These are phyloP conservation scores for Corrigiola litoralis DNA, from an alignment of 179 eudicot genomes.

Conservation along the genomic window DNA sequence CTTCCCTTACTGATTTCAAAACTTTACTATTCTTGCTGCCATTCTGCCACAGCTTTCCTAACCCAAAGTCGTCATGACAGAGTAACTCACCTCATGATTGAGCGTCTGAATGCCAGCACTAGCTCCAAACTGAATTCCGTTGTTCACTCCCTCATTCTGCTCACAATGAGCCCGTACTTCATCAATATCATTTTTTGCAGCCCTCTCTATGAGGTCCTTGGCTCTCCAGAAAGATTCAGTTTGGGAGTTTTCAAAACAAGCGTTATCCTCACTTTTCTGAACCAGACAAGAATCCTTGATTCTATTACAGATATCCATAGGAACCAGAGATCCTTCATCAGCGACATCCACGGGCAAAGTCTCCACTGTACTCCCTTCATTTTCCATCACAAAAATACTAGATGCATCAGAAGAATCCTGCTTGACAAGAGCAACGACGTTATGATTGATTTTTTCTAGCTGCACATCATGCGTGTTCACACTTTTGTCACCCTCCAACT, in stretches of 20 bases:
- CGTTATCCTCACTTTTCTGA: constrained; percentile 18
- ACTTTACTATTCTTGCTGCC: constrained; percentile 27
- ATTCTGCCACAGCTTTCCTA: constrained; percentile 23
- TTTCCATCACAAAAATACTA: constrained; percentile 2
- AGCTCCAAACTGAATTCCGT: constrained; percentile 18
- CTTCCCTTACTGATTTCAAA: constrained; percentile 39
- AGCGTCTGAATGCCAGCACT: constrained; percentile 19
- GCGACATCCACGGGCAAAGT: background rate
- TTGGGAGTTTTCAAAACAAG: constrained; percentile 19
- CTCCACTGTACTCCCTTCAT: constrained; percentile 8
- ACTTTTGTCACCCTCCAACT: constrained; percentile 16
- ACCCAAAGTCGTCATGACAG: constrained; percentile 34
- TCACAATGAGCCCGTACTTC: constrained; percentile 23
- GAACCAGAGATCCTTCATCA: constrained; percentile 15
- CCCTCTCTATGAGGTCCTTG: constrained; percentile 27
- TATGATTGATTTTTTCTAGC: constrained; percentile 1
- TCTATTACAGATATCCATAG: constrained; percentile 29
- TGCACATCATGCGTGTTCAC: constrained; percentile 8
- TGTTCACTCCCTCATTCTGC: constrained; percentile 16
- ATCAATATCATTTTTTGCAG: constrained; percentile 24
- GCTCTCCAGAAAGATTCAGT: constrained; percentile 27
- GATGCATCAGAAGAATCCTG: constrained; percentile 16
- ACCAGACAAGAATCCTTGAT: constrained; percentile 27
- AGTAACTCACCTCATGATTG: constrained; percentile 42
- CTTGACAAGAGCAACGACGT: background rate